phyloP scores from a whole-genome alignment of 2,329 filamentous ascomycete species.

The Hymenoscyphus repandus region DNA sequence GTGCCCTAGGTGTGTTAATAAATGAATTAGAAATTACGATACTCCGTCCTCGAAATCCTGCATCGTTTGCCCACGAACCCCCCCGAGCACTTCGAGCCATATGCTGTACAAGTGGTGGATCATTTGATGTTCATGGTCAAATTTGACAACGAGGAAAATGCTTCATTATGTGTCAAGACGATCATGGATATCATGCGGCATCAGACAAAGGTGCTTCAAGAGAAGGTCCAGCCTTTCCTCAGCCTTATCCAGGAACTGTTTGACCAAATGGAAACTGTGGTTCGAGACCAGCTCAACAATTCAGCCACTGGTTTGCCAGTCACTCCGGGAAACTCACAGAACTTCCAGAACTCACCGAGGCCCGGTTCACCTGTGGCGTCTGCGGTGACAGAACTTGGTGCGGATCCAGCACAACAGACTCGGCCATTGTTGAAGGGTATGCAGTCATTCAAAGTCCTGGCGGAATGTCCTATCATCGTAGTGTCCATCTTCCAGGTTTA shows the following conservation, averaged over 20 bases:
- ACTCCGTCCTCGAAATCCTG: slow-evolving; percentile 89
- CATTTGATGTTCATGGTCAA: slow-evolving; percentile 83
- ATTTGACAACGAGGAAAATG: slow-evolving; percentile 97
- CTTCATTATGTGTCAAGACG: slow-evolving; percentile 95
- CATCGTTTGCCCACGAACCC: slow-evolving; percentile 75
- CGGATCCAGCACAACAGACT: slow-evolving; percentile 74
- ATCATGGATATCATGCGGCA: slow-evolving; percentile 95
- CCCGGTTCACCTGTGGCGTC: slow-evolving; percentile 79
- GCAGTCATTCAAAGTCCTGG: slow-evolving; percentile 98
- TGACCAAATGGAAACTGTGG: slow-evolving; percentile 87
- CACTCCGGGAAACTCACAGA: slow-evolving; percentile 60
- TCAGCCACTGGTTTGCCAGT: slow-evolving; percentile 60
- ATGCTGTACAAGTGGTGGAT: slow-evolving; percentile 84
- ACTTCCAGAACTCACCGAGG: slow-evolving; percentile 74
- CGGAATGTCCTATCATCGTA: slow-evolving; percentile 97
- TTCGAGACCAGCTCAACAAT: slow-evolving; percentile 91
- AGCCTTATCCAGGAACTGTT: slow-evolving; percentile 94
- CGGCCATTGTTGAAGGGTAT: slow-evolving; percentile 85
- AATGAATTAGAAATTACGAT: slow-evolving; percentile 68
- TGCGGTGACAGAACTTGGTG: slow-evolving; percentile 72
- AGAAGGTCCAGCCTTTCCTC: slow-evolving; percentile 84
- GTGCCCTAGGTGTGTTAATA: slow-evolving; percentile 5
- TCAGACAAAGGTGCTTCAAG: slow-evolving; percentile 75
- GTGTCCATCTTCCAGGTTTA: slow-evolving; percentile 98
- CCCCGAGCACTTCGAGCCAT: slow-evolving; percentile 77